Evolutionary conservation across 257 asterid species (phyloP).

Genomic region (Nicotiana attenuata): DNA sequence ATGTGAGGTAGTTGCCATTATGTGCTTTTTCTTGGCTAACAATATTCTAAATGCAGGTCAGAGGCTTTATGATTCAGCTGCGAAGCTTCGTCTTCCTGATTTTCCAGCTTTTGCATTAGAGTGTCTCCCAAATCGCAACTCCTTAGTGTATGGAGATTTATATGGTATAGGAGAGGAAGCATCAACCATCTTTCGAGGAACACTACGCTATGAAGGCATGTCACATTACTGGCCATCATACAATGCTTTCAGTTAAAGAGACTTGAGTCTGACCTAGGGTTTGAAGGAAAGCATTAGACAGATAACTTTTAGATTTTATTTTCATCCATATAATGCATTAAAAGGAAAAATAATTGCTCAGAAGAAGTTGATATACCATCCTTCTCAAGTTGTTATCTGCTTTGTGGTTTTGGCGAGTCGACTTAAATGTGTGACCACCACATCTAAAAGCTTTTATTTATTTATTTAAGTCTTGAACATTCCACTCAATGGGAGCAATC

Average conservation of each 20-base stretch:
- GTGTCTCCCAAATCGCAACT: constrained; percentile 91
- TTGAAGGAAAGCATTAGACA: neutral
- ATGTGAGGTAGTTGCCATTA: neutral
- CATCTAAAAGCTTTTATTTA: neutral
- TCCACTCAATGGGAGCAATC: neutral
- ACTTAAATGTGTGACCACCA: neutral
- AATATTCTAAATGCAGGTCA: constrained; percentile 51
- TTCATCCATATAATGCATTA: neutral
- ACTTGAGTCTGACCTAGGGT: neutral
- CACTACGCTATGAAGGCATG: constrained; percentile 91
- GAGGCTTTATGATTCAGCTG: constrained; percentile 78
- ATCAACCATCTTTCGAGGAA: constrained; percentile 81
- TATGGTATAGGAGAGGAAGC: constrained; percentile 86
- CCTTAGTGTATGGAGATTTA: constrained; percentile 75
- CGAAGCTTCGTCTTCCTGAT: constrained; percentile 60
- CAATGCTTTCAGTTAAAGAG: neutral
- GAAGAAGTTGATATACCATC: neutral
- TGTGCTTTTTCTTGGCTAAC: neutral
- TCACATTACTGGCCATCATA: constrained; percentile 8
- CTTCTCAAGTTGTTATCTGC: neutral
- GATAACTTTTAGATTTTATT: neutral
- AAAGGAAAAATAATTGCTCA: neutral
- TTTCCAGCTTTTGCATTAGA: constrained; percentile 95
- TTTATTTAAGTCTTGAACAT: neutral
- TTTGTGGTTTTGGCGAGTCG: neutral